A percentile compares a stretch with the other conserved stretches of the same genome.
These are phyloP conservation scores for Aristolochia contorta DNA, from an alignment of 164 flowering plant genomes.

Conservation along the genomic window DNA sequence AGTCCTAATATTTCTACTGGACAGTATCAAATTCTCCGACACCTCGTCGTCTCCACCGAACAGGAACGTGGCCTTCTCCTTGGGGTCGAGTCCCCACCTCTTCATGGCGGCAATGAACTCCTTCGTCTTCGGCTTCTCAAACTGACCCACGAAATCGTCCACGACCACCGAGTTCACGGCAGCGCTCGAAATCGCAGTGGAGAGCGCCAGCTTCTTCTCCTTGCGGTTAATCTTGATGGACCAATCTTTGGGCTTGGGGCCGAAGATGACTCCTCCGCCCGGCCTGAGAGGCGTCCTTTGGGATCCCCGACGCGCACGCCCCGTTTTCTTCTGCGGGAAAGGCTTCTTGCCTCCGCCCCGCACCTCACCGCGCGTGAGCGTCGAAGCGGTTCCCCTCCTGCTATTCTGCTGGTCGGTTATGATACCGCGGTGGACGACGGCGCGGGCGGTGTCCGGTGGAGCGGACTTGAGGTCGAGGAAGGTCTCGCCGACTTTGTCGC, in stretches of 20 bases:
- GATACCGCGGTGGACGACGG: slow-evolving; percentile 89
- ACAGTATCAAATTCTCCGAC: slow-evolving; percentile 49
- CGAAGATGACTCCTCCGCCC: slow-evolving; percentile 91
- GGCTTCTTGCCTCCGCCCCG: slow-evolving; percentile 95
- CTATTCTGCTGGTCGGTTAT: slow-evolving; percentile 70
- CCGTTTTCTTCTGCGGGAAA: slow-evolving; percentile 88
- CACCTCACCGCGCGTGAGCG: slow-evolving; percentile 84
- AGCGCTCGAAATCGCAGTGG: slow-evolving; percentile 81
- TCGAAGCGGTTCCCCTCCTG: slow-evolving; percentile 92
- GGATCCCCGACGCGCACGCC: slow-evolving; percentile 80
- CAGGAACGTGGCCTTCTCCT: slow-evolving; percentile 65
- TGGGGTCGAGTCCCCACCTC: slow-evolving; percentile 88
- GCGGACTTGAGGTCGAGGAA: slow-evolving; percentile 65
- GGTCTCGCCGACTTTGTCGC: slow-evolving; percentile 73
- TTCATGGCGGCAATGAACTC: slow-evolving; percentile 76
- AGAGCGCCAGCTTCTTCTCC: slow-evolving; percentile 81
- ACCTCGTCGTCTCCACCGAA: slow-evolving; percentile 50
- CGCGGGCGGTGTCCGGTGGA: slow-evolving; percentile 75
- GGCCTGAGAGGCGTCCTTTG: slow-evolving; percentile 85
- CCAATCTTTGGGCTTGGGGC: slow-evolving; percentile 96
- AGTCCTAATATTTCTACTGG: slow-evolving; percentile 81
- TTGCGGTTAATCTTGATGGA: slow-evolving; percentile 75
- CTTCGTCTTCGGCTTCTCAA: slow-evolving; percentile 80
- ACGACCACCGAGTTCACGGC: slow-evolving; percentile 49
- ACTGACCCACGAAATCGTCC: slow-evolving; percentile 66